phyloP scores from a whole-genome alignment of 73 alveolate species.

The Paramecium primaurelia region DNA sequence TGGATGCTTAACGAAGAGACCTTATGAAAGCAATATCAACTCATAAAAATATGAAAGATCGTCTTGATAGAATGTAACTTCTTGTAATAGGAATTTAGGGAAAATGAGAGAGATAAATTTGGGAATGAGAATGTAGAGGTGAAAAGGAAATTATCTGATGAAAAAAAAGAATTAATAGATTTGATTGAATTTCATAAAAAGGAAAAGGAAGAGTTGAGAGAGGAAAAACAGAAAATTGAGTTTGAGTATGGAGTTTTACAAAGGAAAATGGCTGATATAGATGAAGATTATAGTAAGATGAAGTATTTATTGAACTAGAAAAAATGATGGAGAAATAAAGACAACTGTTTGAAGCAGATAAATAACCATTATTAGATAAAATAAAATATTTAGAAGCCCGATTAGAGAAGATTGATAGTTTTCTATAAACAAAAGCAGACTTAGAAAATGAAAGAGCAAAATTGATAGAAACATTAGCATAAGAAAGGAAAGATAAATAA shows the following conservation, averaged over 20 bases:
- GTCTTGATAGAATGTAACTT: conserved; percentile 45
- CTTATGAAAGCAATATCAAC: conserved; percentile 4
- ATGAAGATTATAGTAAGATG: conserved; percentile 31
- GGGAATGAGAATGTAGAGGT: background rate
- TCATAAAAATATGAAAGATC: conserved; percentile 8
- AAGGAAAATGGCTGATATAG: conserved; percentile 51
- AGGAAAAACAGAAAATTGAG: conserved; percentile 51
- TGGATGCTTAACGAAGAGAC: conserved; percentile 4
- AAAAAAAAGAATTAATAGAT: conserved; percentile 19
- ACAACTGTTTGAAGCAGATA: conserved; percentile 48
- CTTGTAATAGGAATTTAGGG: background rate
- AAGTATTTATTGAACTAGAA: background rate
- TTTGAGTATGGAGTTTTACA: conserved; percentile 38
- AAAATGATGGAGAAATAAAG: conserved; percentile 11
- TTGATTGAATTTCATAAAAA: conserved; percentile 47
- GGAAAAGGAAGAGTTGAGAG: conserved; percentile 50
- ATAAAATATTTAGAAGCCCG: conserved; percentile 51
- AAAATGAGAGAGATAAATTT: background rate
- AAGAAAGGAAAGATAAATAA: conserved; percentile 74
- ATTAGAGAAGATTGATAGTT: conserved; percentile 59
- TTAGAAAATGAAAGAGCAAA: conserved; percentile 44
- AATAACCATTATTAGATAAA: conserved; percentile 32
- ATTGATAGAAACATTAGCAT: conserved; percentile 60
- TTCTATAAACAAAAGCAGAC: conserved; percentile 47
- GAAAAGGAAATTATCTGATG: background rate